These are phyloP conservation scores for Phytopythium helicoides DNA, from an alignment of 352 stramenopile genomes.

Conservation along the genomic window DNA sequence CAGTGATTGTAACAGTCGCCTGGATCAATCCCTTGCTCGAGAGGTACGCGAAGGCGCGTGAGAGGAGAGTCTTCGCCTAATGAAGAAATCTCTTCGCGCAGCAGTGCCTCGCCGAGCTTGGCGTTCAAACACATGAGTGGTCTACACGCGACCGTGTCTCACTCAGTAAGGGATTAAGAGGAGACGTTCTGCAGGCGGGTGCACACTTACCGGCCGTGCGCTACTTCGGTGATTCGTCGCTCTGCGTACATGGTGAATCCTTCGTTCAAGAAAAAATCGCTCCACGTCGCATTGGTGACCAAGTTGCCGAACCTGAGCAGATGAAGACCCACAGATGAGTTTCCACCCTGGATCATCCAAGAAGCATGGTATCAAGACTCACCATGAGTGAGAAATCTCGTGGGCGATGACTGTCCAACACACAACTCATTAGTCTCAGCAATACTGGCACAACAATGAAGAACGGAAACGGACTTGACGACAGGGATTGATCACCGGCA, in stretches of 20 bases:
- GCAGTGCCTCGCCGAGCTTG: conserved; percentile 65
- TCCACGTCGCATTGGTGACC: conserved; percentile 83
- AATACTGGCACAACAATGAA: neutral
- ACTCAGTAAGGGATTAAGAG: neutral
- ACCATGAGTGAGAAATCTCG: conserved; percentile 85
- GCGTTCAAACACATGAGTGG: conserved; percentile 63
- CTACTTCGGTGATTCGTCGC: conserved; percentile 60
- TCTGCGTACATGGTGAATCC: conserved; percentile 89
- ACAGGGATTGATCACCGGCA: conserved; percentile 75
- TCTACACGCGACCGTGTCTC: conserved; percentile 20
- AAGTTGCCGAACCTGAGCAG: conserved; percentile 69
- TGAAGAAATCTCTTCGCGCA: conserved; percentile 67
- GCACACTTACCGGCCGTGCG: conserved; percentile 49
- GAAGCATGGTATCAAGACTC: neutral
- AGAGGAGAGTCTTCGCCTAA: conserved; percentile 68
- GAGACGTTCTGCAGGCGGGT: neutral
- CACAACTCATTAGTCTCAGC: neutral
- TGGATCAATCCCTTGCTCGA: conserved; percentile 74
- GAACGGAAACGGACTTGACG: conserved; percentile 40
- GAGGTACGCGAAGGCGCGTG: conserved; percentile 62
- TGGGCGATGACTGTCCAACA: conserved; percentile 58
- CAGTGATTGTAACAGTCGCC: conserved; percentile 83
- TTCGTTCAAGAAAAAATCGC: conserved; percentile 88
- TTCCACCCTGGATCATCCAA: neutral
- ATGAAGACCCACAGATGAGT: neutral